Evolutionary conservation across 768 basidiomycete species (phyloP).

Genomic region (Tulasnella sp.): DNA sequence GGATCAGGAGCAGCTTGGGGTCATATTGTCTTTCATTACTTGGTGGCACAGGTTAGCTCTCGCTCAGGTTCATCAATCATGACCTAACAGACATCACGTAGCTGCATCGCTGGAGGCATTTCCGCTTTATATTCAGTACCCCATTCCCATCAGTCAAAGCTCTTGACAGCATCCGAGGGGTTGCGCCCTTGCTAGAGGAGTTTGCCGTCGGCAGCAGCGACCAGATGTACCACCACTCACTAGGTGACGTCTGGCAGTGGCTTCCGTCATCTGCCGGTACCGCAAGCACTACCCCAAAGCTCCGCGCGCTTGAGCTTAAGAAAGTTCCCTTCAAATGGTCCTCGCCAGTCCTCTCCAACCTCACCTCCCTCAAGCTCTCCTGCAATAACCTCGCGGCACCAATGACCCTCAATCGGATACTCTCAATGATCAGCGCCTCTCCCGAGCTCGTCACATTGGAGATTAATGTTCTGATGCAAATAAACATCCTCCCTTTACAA

Average conservation of each 20-base stretch:
- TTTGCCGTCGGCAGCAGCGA: conserved; percentile 43
- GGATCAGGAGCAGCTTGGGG: conserved; percentile 59
- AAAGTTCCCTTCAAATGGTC: conserved; percentile 14
- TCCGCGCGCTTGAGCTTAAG: conserved; percentile 10
- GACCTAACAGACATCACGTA: conserved; percentile 26
- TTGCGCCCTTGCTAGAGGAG: conserved; percentile 60
- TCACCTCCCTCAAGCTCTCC: conserved; percentile 10
- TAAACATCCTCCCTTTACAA: conserved; percentile 50
- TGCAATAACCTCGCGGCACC: conserved; percentile 43
- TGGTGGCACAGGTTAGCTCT: conserved; percentile 36
- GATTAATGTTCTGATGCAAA: conserved; percentile 50
- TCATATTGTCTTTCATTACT: conserved; percentile 65
- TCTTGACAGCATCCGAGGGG: conserved; percentile 63
- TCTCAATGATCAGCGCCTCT: conserved; percentile 53
- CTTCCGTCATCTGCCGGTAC: conserved; percentile 29
- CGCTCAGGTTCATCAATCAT: neutral
- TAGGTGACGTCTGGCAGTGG: conserved; percentile 15
- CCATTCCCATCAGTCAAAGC: conserved; percentile 64
- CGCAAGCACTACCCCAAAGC: conserved; percentile 5
- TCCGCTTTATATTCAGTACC: conserved; percentile 69
- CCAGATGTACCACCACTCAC: neutral
- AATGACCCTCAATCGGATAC: conserved; percentile 53
- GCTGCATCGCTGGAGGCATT: conserved; percentile 73
- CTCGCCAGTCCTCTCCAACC: conserved; percentile 8
- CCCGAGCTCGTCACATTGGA: conserved; percentile 44